Evolutionary conservation across 768 basidiomycete species (phyloP), one percentile per base, ranked within the genome.

Genomic region (Amylocystis lapponica): DNA sequence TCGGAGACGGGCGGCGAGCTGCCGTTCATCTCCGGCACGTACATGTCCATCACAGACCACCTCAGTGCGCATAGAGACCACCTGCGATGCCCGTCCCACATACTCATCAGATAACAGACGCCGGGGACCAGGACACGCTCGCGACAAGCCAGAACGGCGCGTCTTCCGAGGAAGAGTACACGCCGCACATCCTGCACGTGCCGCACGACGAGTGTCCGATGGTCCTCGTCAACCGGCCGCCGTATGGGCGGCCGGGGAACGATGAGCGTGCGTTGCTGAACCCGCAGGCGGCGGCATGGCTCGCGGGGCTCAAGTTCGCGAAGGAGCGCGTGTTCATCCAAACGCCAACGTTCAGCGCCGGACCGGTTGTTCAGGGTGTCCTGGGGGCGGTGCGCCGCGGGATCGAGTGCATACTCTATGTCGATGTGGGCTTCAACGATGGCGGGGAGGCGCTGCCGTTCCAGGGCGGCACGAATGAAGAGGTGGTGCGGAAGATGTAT

Each of bases 381-480:
- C 65, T 84, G 52, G 72, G 74, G 43, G 78, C 84, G 2, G 79
- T 78, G 55, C 63, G 76, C 16, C 65, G 78, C 22, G 83, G 78
- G 5, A 70, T 86, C 4, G 67, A 75, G 33, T 78, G 81, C 27
- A 72, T 70, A 10, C 66, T 83, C 14, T 80, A 78, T 53, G 65
- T 86, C 32, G 76, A 78, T 54, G 30, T 43, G 33, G 48, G 66
- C 19, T 71, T 68, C 54, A 72, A 71, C 46, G 74, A 82, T 50
- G 74, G 70, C 63, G 63, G 74, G 42, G 76, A 78, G 60, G 69
- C 66, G 39, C 67, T 78, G 30, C 75, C 75, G 2, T 71, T 74
- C 56, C 77, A 79, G 34, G 83, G 83, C 9, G 84, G 84, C 2
- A 85, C 76, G 27, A 86, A 86, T 57, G 80, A 83, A 48, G 71